A percentile compares a stretch with the other conserved stretches of the same genome.
phyloP scores from a whole-genome alignment of 2,329 filamentous ascomycete genomes.

The Exophiala mesophila region DNA sequence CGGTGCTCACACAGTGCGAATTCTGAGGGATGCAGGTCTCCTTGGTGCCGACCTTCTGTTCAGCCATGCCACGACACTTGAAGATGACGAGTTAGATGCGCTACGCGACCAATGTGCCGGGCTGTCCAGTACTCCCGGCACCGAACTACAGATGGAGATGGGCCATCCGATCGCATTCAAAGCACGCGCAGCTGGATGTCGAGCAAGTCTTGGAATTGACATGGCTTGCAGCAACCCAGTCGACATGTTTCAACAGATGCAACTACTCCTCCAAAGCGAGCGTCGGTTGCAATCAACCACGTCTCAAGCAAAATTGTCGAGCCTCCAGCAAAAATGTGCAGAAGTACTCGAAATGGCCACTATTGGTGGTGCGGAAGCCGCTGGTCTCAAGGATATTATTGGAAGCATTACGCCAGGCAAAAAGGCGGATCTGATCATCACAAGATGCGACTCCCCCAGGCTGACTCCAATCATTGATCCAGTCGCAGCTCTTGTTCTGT shows the following conservation, averaged over 20 bases:
- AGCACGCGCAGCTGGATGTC: conserved; percentile 18
- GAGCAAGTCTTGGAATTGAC: conserved; percentile 30
- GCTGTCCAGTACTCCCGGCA: conserved; percentile 29
- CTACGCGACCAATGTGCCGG: conserved; percentile 16
- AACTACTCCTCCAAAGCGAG: conserved; percentile 27
- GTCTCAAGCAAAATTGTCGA: no score
- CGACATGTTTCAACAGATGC: conserved; percentile 29
- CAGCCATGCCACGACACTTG: conserved; percentile 5
- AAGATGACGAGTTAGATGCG: conserved; percentile 14
- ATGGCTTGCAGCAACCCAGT: conserved; percentile 29
- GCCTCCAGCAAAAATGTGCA: conserved; percentile 16
- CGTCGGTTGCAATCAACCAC: no score
- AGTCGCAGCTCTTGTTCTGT: conserved; percentile 30
- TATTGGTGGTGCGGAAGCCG: conserved; percentile 30
- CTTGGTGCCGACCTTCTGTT: conserved; percentile 7
- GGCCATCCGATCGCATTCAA: conserved; percentile 28
- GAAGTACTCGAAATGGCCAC: conserved; percentile 31
- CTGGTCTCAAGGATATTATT: conserved; percentile 27
- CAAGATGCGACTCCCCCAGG: conserved; percentile 27
- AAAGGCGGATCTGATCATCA: conserved; percentile 30
- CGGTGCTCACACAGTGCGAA: not conserved
- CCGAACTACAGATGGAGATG: conserved; percentile 32
- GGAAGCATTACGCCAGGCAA: conserved; percentile 30
- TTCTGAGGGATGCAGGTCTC: not conserved
- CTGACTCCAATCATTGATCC: conserved; percentile 30